Evolutionary conservation across 2,329 filamentous ascomycete genomes (phyloP).

Genomic region (Ophiostoma sp.): DNA sequence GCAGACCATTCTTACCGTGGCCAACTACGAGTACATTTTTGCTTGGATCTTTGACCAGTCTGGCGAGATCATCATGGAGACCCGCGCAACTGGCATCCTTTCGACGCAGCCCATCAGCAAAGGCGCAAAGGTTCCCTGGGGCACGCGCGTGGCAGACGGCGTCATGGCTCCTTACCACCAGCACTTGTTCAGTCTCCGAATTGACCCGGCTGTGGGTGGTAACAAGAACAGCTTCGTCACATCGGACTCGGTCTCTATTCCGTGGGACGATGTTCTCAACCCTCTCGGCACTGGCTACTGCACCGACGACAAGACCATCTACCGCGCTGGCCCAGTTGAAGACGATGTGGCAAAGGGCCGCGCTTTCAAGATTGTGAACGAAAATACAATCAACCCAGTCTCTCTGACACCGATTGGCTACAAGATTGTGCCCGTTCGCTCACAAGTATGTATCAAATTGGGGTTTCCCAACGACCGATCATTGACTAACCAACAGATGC

Average conservation of each 20-base stretch:
- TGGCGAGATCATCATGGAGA: conserved; percentile 56
- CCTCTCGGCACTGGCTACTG: conserved; percentile 46
- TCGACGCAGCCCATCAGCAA: conserved; percentile 55
- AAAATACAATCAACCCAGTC: conserved; percentile 38
- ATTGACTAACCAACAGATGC: conserved; percentile 26
- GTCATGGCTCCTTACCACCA: conserved; percentile 65
- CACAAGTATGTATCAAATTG: conserved; percentile 32
- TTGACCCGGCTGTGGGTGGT: conserved; percentile 53
- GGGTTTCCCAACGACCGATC: not conserved
- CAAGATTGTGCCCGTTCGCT: conserved; percentile 42
- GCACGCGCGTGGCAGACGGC: conserved; percentile 59
- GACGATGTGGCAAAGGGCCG: conserved; percentile 43
- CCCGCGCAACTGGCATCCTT: conserved; percentile 61
- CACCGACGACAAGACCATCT: conserved; percentile 41
- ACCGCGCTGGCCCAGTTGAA: conserved; percentile 43
- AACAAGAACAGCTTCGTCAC: conserved; percentile 48
- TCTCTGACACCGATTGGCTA: conserved; percentile 43
- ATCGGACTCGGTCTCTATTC: conserved; percentile 39
- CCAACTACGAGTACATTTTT: conserved; percentile 63
- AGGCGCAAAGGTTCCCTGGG: conserved; percentile 49
- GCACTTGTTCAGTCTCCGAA: conserved; percentile 60
- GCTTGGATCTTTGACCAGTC: conserved; percentile 54
- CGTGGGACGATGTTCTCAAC: conserved; percentile 38
- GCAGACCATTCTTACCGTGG: conserved; percentile 63
- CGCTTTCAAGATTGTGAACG: conserved; percentile 46